Percentiles rank a stretch among this genome's conserved stretches.
Evolutionary conservation across 2,329 filamentous ascomycete genomes (phyloP).

Genomic region (Furcasterigmium sp.): DNA sequence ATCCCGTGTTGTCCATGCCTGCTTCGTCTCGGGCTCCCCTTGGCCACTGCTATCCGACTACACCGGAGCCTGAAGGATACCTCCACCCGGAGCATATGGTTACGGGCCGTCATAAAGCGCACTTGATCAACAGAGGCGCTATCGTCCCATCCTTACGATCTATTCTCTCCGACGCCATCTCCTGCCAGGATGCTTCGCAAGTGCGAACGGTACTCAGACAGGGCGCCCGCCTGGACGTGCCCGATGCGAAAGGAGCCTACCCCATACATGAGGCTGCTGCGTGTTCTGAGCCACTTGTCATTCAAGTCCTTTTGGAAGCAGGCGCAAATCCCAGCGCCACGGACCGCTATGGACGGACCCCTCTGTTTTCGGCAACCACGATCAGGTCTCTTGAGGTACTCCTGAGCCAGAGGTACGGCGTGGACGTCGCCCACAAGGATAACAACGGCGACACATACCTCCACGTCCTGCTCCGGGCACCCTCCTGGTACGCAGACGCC

Average conservation of each 20-base stretch:
- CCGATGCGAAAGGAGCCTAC: neutral
- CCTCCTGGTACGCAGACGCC: neutral
- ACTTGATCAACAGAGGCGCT: neutral
- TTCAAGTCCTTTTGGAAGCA: slow-evolving; percentile 1
- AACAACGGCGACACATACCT: neutral
- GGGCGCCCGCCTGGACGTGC: neutral
- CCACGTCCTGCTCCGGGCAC: neutral
- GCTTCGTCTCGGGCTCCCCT: neutral
- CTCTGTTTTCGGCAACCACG: neutral
- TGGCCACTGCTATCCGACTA: neutral
- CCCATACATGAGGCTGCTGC: neutral
- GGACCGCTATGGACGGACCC: neutral
- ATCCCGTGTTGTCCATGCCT: neutral
- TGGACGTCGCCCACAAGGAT: neutral
- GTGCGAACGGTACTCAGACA: neutral
- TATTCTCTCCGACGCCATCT: neutral
- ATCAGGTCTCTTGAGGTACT: neutral
- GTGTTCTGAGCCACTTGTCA: neutral
- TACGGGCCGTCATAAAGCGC: neutral
- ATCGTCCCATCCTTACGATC: neutral
- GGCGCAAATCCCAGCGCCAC: slow-evolving; percentile 2
- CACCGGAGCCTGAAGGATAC: neutral
- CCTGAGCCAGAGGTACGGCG: no score
- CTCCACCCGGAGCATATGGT: neutral
- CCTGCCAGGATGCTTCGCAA: neutral